A percentile compares a stretch with the other conserved stretches of the same genome.
Evolutionary conservation across 164 flowering plant genomes (phyloP).

Genomic region (Sedum album): DNA sequence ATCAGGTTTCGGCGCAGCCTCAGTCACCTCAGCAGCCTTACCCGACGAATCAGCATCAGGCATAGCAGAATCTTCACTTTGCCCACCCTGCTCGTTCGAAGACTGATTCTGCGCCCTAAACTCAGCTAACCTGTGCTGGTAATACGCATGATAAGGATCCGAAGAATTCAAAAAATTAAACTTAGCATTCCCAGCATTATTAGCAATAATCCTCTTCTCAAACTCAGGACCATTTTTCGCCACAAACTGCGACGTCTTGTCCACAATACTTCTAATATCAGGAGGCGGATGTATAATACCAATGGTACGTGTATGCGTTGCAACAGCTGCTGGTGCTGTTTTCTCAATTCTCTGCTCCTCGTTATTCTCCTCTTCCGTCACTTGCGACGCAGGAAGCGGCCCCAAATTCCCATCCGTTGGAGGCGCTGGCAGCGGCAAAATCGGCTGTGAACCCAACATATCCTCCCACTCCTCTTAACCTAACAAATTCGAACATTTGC

Average conservation of each 20-base stretch:
- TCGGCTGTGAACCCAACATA: conserved; percentile 53
- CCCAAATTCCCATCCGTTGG: conserved; percentile 80
- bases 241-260: conserved; percentile 83
- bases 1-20: conserved; percentile 44
- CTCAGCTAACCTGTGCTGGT: conserved; percentile 80
- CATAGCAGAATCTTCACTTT: conserved; percentile 32
- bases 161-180: conserved; percentile 78
- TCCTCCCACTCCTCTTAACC: conserved; percentile 8
- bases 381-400: conserved; percentile 57
- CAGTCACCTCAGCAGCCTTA: conserved; percentile 22
- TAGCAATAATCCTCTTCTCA: conserved; percentile 78
- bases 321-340: conserved; percentile 42
- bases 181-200: conserved; percentile 75
- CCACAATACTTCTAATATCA: conserved; percentile 80
- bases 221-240: conserved; percentile 94
- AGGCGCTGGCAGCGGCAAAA: conserved; percentile 84
- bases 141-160: conserved; percentile 95
- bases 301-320: conserved; percentile 84
- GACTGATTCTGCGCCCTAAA: conserved; percentile 59
- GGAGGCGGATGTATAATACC: conserved; percentile 98
- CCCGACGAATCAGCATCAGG: conserved; percentile 26
- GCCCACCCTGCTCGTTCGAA: conserved; percentile 29
- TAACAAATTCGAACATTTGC: background rate
- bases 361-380: conserved; percentile 25
- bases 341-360: conserved; percentile 29